These are phyloP conservation scores for Corchorus capsularis DNA, from an alignment of 345 rosid species.

Conservation along the genomic window DNA sequence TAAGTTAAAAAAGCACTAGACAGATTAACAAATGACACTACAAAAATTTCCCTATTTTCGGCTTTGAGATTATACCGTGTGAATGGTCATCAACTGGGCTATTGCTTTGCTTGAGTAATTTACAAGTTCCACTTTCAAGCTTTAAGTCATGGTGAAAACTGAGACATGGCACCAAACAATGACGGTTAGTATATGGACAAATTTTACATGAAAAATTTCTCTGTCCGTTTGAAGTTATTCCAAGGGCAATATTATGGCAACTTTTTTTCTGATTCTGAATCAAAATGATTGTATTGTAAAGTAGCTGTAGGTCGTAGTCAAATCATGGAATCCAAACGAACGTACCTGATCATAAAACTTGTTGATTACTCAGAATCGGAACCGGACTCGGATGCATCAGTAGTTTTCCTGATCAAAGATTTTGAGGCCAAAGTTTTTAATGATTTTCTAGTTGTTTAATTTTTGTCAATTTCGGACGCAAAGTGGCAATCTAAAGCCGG, in stretches of 20 bases:
- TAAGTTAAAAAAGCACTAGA: slow-evolving; percentile 35
- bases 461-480: not conserved
- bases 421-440: not conserved
- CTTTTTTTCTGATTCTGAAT: not conserved
- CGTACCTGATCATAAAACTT: not conserved
- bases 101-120: slow-evolving; percentile 9
- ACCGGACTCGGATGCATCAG: not conserved
- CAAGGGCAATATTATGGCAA: not conserved
- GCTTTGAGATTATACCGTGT: not conserved
- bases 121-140: slow-evolving; percentile 25
- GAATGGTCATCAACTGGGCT: not conserved
- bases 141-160: slow-evolving; percentile 36
- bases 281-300: not conserved
- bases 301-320: not conserved
- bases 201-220: not conserved
- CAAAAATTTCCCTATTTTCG: slow-evolving; percentile 6
- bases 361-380: not conserved
- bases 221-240: slow-evolving; percentile 8
- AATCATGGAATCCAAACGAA: not conserved
- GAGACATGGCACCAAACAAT: slow-evolving; percentile 45
- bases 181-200: slow-evolving; percentile 8
- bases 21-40: slow-evolving; percentile 31
- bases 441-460: not conserved
- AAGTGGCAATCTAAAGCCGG: not conserved
- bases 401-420: slow-evolving; percentile 7